These are phyloP conservation scores for Talaromyces sp. DNA, from an alignment of 2,329 filamentous ascomycete genomes.

Conservation along the genomic window DNA sequence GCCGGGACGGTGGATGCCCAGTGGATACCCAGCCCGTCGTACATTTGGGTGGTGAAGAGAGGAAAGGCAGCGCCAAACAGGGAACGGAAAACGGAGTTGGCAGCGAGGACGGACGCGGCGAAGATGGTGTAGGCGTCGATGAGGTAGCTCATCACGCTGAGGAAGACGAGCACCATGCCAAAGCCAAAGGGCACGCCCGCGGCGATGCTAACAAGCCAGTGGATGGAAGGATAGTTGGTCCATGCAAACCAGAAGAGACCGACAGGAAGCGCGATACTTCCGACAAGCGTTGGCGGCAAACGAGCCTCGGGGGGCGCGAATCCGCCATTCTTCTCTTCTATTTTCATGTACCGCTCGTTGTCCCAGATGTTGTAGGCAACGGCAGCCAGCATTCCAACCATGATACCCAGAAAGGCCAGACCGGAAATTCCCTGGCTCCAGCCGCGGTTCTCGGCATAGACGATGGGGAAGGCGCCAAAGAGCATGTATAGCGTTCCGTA, in stretches of 20 bases:
- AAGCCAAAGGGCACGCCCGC: constrained; percentile 36
- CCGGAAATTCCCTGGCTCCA: constrained; percentile 44
- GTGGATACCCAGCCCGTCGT: constrained; percentile 39
- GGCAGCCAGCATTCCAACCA: constrained; percentile 35
- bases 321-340: constrained; percentile 44
- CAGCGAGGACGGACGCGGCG: constrained; percentile 37
- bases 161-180: constrained; percentile 37
- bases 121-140: constrained; percentile 41
- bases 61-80: constrained; percentile 44
- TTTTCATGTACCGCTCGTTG: constrained; percentile 35
- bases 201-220: constrained; percentile 34
- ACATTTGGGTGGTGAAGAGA: constrained; percentile 43
- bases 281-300: constrained; percentile 45
- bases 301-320: constrained; percentile 57
- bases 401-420: constrained; percentile 46
- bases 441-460: constrained; percentile 41
- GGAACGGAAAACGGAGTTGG: constrained; percentile 42
- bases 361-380: constrained; percentile 37
- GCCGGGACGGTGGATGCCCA: constrained; percentile 44
- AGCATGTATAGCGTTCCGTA: constrained; percentile 50
- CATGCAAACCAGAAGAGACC: constrained; percentile 57
- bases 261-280: constrained; percentile 48
- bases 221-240: constrained; percentile 44
- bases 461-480: constrained; percentile 48
- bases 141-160: constrained; percentile 37